Base-by-base conservation (phyloP, 2,329 filamentous ascomycete genomes). In the Mycogone perniciosa region DNA sequence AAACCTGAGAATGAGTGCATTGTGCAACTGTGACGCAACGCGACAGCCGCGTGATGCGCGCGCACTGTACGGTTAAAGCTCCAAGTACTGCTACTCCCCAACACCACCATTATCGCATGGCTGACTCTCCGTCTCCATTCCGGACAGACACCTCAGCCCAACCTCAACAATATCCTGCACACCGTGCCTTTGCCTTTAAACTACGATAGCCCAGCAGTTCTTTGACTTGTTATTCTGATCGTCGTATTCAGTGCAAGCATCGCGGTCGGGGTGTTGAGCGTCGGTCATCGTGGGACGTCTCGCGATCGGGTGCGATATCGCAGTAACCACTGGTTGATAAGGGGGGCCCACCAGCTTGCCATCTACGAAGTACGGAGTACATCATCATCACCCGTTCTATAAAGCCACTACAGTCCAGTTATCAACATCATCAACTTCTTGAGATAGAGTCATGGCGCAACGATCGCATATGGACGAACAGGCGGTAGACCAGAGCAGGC, bases 61-160 rank as follows among this genome's bases (percentile, higher is more conserved):
- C 34, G 34, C 34, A 37, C 34, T 37, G 34, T 37, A 37, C 8
- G 34, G 34, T 9, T n/a, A 20, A 20, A 20, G 20, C 20, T 20
- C 20, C 20, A 20, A 35, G 35, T 35, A 38, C 13, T 27, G 35
- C 34, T 31, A 31, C 37, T 42, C 46, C 40, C 20, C 20, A 20
- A 20, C 20, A 20, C 20, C 20, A 20, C 20, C 20, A 20, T 20
- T 20, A 20, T 20, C 20, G 20, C 20, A 20, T 20, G 20, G 20
- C 20, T 20, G 20, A 20, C 20, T 20, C 20, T 20, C 20, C 20
- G 20, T 20, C 42, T 35, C 43, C 20, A 20, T 20, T 43, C 46
- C 40, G 48, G 42, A 7, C 37, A 49, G 48, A 50, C 48, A 38
- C n/a, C 48, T 50, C 48, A 44, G 48, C 48, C 48, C 48, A 46